Evolutionary conservation across 345 rosid species (phyloP), one percentile per base, ranked within the genome.

Genomic region (Sonneratia caseolaris): DNA sequence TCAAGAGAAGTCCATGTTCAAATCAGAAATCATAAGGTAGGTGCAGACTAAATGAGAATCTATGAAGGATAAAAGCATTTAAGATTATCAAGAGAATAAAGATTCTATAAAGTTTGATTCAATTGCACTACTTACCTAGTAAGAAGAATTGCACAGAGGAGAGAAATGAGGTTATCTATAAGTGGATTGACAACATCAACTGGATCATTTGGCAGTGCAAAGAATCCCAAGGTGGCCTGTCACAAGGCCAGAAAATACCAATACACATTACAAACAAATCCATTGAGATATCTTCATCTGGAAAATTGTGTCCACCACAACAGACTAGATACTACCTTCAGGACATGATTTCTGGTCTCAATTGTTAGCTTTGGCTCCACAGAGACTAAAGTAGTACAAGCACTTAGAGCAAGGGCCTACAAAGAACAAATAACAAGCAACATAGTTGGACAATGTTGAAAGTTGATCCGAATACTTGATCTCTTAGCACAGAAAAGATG

Each of bases 211-310:
- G 97, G 95, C 78, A 94, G 76, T 69, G 97, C 89, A 82, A 91
- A 94, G 87, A 94, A 91, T 65, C 98, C 97, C 74, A 94, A 82
- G 56, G 97, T 94, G 79, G 98, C 98, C 98, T 94, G 93, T 64
- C 79, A 76, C 42, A 75, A 68, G 8, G 24, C 11, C 37, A 74
- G 45, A 72, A 64, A 43, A 40, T n/a, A 64, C 48, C 68, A 1
- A 24, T 21, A 72, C 32, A 22, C 19, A 68, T n/a, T 68, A 43
- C 36, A 16, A 42, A 40, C 21, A 68, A 68, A 42, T 9, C 66
- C 66, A 13, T 62, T 22, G 13, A 27, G 4, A 62, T 68, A 68
- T n/a, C 14, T 68, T 68, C 36, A 8, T 37, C 48, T 64, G 62
- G 16, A 38, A 32, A 64, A 36, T 35, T 65, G n/a, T 69, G 37